Conservation (phyloP, 352 stramenopile genomes). For the Phytophthora sojae region DNA sequence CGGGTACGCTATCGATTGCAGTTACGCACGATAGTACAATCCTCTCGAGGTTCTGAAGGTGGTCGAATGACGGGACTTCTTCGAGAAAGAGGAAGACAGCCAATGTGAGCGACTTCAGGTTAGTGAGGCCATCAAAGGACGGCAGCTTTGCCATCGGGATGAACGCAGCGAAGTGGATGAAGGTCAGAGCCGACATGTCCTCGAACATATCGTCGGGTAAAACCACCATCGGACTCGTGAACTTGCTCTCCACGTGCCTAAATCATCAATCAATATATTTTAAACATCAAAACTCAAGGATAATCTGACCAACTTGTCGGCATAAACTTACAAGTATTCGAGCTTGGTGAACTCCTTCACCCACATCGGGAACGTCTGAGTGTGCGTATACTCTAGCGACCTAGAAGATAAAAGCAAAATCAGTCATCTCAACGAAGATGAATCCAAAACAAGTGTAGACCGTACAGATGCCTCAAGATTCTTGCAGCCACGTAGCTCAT, state of each 20-base stretch:
- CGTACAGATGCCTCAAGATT: background rate
- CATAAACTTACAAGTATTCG: conserved; percentile 44
- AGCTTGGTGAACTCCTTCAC: conserved; percentile 30
- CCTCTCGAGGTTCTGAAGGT: conserved; percentile 26
- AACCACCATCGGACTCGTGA: background rate
- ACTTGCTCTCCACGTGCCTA: conserved; percentile 22
- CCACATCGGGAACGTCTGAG: conserved; percentile 13
- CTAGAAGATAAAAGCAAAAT: conserved; percentile 14
- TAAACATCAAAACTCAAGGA: too few relatives aligned
- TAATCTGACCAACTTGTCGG: too few relatives aligned
- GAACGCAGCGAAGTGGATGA: conserved; percentile 42
- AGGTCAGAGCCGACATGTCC: conserved; percentile 44
- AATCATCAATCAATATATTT: too few relatives aligned
- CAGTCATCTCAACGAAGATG: too few relatives aligned
- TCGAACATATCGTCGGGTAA: conserved; percentile 45
- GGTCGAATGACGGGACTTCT: conserved; percentile 24
- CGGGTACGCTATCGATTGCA: conserved; percentile 16
- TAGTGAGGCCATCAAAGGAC: conserved; percentile 35
- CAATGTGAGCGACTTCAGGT: conserved; percentile 42
- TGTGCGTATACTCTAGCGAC: conserved; percentile 29
- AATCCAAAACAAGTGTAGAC: conserved; percentile 12
- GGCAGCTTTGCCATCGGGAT: conserved; percentile 27
- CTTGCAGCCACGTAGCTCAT: conserved; percentile 14
- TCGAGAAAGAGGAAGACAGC: conserved; percentile 20
- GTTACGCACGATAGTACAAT: conserved; percentile 22